These are phyloP conservation scores for Ampelomyces quisqualis DNA, from an alignment of 2,329 filamentous ascomycete genomes.

Conservation along the genomic window DNA sequence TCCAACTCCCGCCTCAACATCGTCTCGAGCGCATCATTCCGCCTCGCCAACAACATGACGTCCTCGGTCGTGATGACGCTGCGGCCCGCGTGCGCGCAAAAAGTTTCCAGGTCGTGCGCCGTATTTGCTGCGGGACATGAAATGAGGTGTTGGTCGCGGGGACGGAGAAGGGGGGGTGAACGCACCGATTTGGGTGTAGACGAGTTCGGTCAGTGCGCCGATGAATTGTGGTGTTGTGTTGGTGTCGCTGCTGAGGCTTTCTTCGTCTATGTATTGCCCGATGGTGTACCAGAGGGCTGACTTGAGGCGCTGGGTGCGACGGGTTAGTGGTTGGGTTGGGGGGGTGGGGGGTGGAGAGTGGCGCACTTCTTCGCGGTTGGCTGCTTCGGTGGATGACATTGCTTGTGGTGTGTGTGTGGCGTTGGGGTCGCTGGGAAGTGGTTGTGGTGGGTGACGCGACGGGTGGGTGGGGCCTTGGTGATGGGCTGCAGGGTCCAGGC, in stretches of 20 bases:
- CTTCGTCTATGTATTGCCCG: slow-evolving; percentile 74
- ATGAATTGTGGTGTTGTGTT: slow-evolving; percentile 94
- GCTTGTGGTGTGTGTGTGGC: not conserved
- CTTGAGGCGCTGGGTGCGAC: slow-evolving; percentile 49
- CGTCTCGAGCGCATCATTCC: slow-evolving; percentile 80
- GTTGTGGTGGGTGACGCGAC: slow-evolving; percentile 19
- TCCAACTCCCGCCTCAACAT: slow-evolving; percentile 73
- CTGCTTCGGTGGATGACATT: slow-evolving; percentile 30
- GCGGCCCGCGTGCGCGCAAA: slow-evolving; percentile 72
- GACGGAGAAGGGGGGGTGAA: slow-evolving; percentile 1
- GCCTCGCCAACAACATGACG: slow-evolving; percentile 79
- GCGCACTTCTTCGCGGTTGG: slow-evolving; percentile 38
- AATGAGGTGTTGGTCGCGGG: not conserved
- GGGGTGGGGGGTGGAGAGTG: too few relatives aligned
- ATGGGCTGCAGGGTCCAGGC: slow-evolving; percentile 1
- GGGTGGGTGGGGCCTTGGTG: slow-evolving; percentile 23
- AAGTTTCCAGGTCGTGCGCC: slow-evolving; percentile 61
- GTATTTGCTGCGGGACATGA: slow-evolving; percentile 29
- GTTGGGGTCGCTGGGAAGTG: slow-evolving; percentile 1
- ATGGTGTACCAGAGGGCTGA: slow-evolving; percentile 47
- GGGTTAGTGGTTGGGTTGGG: slow-evolving; percentile 1
- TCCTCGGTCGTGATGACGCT: slow-evolving; percentile 81
- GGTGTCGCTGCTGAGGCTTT: slow-evolving; percentile 69
- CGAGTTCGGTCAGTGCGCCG: slow-evolving; percentile 71
- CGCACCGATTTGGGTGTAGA: slow-evolving; percentile 82